These are phyloP conservation scores for Pyricularia sp. DNA, from an alignment of 2,329 filamentous ascomycete species.

Conservation along the genomic window DNA sequence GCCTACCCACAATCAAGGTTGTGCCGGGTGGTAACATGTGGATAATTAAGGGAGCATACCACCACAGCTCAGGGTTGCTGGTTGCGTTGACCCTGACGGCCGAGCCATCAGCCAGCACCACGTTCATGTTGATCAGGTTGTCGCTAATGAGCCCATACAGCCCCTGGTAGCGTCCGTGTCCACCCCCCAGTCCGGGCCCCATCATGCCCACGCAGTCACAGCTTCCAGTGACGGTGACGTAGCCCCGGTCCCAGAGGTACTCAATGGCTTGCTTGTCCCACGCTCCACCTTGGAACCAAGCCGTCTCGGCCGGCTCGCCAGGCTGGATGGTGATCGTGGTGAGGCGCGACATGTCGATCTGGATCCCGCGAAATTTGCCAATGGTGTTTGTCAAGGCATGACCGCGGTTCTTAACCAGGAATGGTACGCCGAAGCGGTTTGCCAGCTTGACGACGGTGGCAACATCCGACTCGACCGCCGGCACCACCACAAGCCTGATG, in stretches of 20 bases:
- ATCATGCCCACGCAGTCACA: constrained; percentile 6
- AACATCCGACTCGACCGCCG: no score
- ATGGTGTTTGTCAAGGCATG: no score
- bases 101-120: constrained; percentile 4
- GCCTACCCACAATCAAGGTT: no score
- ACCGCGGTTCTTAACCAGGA: no score
- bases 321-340: constrained; percentile 4
- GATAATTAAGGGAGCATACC: no score
- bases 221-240: background rate
- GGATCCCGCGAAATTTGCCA: constrained; percentile 3
- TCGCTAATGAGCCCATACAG: constrained; percentile 6
- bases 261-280: background rate
- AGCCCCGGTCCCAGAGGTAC: background rate
- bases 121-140: constrained; percentile 4
- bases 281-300: background rate
- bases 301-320: background rate
- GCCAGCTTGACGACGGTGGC: no score
- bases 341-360: constrained; percentile 6
- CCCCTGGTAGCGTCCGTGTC: constrained; percentile 6
- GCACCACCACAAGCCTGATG: no score
- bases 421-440: no score
- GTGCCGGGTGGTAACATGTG: no score
- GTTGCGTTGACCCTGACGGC: constrained; percentile 4
- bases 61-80: no score
- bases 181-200: constrained; percentile 4